Percentiles rank a stretch among this genome's conserved stretches.
phyloP scores from a whole-genome alignment of 257 asterid genomes.

The Voacanga thouarsii region DNA sequence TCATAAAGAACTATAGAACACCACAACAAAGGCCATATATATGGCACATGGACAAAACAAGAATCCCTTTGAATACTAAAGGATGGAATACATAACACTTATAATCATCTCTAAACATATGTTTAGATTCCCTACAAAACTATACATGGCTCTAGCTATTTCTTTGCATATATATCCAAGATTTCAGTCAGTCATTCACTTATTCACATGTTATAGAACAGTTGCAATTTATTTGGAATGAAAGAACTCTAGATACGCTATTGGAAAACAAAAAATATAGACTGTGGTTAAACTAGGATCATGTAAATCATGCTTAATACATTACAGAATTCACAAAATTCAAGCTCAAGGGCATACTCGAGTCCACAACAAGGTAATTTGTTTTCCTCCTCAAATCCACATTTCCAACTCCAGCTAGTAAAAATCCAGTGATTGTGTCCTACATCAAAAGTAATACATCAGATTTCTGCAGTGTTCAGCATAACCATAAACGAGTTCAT shows the following conservation, averaged over 20 bases:
- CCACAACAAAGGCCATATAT: neutral
- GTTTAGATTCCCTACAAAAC: neutral
- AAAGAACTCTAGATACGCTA: too few relatives aligned
- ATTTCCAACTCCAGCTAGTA: slow-evolving; percentile 97
- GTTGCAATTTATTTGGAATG: neutral
- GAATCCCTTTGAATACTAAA: neutral
- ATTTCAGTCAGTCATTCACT: neutral
- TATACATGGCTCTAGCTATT: neutral
- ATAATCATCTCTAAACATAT: neutral
- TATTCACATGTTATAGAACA: neutral
- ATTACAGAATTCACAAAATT: neutral
- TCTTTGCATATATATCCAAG: neutral
- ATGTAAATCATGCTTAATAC: neutral
- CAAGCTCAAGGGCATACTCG: slow-evolving; percentile 52
- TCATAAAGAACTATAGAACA: neutral
- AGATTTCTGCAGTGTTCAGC: neutral
- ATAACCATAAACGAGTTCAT: neutral
- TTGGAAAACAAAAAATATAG: neutral
- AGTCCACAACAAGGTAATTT: slow-evolving; percentile 86
- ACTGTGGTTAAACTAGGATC: neutral
- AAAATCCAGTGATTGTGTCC: slow-evolving; percentile 91
- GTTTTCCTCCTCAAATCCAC: slow-evolving; percentile 94
- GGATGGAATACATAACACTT: neutral
- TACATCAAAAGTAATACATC: slow-evolving; percentile 31
- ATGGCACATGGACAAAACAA: neutral